A percentile compares a stretch with the other conserved stretches of the same genome.
phyloP scores from a whole-genome alignment of 208 protist genomes.

The Endotrypanum monterogeii region DNA sequence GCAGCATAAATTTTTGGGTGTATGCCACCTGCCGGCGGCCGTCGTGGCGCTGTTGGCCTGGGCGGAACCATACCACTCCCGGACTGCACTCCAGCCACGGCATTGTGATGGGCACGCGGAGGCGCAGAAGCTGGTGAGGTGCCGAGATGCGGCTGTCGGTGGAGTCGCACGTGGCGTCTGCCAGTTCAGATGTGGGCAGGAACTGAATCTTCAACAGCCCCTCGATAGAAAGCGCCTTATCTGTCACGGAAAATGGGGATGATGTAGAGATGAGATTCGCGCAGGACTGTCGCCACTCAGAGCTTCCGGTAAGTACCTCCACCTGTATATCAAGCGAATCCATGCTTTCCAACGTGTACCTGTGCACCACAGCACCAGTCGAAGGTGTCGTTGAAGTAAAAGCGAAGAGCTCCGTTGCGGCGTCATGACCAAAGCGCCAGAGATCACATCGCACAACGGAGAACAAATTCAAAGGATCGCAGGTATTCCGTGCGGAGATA shows the following conservation, averaged over 20 bases:
- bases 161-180: neutral
- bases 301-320: conserved; percentile 19
- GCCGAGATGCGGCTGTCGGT: neutral
- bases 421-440: conserved; percentile 26
- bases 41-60: conserved; percentile 76
- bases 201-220: conserved; percentile 31
- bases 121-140: conserved; percentile 43
- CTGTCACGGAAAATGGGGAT: neutral
- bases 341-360: conserved; percentile 58
- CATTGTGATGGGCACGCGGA: conserved; percentile 50
- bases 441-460: conserved; percentile 21
- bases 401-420: conserved; percentile 9
- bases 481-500: conserved; percentile 4
- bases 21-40: conserved; percentile 73
- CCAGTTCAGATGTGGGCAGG: conserved; percentile 10
- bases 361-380: conserved; percentile 16
- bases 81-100: conserved; percentile 52
- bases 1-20: conserved; percentile 55
- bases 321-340: conserved; percentile 68
- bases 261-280: neutral
- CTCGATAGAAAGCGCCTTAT: conserved; percentile 13
- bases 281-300: conserved; percentile 18
- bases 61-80: conserved; percentile 71
- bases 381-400: neutral
- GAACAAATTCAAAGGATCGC: conserved; percentile 7